Percentiles rank a stretch among this genome's conserved stretches.
These are phyloP conservation scores for Eucommia ulmoides DNA, from an alignment of 257 asterid species.

Conservation along the genomic window DNA sequence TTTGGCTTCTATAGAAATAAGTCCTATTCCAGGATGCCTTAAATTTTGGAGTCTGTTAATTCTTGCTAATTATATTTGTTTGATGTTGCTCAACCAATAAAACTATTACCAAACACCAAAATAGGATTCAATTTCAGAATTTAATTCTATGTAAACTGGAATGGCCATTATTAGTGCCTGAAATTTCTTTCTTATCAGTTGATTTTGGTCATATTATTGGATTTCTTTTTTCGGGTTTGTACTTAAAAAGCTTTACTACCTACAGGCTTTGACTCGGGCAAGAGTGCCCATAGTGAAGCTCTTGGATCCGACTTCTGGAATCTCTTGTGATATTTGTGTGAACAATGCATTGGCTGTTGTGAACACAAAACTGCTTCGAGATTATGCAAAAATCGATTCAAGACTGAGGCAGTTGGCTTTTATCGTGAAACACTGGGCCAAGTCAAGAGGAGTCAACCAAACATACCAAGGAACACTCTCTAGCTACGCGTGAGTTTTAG, in stretches of 20 bases:
- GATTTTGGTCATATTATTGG: neutral
- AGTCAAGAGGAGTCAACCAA: conserved; percentile 76
- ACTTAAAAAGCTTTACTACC: neutral
- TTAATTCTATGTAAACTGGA: neutral
- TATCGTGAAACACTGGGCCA: conserved; percentile 96
- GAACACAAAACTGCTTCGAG: conserved; percentile 83
- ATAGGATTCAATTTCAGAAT: neutral
- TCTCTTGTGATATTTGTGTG: conserved; percentile 83
- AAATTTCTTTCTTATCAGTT: neutral
- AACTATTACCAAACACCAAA: neutral
- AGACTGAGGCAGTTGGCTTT: conserved; percentile 88
- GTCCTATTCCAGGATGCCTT: no score
- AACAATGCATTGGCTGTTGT: conserved; percentile 87
- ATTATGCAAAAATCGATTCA: conserved; percentile 70
- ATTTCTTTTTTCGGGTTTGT: neutral
- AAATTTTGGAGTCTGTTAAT: no score
- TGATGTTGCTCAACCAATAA: neutral
- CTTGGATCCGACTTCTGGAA: conserved; percentile 86
- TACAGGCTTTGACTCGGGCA: conserved; percentile 95
- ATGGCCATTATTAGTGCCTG: neutral
- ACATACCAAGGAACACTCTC: conserved; percentile 95
- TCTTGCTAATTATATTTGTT: neutral
- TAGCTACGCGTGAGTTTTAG: conserved; percentile 82
- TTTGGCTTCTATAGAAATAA: no score
- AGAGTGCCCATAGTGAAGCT: conserved; percentile 96